Evolutionary conservation across 2,329 filamentous ascomycete species (phyloP).

Genomic region (Fusarium luffae): DNA sequence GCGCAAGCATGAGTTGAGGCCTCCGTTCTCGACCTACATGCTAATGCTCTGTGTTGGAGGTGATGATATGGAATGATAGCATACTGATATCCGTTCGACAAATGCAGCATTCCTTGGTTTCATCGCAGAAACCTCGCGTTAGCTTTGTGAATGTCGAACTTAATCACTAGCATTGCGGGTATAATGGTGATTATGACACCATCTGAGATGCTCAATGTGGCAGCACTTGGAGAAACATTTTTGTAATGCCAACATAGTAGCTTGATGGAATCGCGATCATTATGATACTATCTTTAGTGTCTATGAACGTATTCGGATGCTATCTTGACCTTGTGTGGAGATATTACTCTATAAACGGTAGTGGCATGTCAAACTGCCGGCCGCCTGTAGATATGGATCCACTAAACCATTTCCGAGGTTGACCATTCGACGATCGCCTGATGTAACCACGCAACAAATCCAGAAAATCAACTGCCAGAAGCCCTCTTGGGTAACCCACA

Average conservation of each 20-base stretch:
- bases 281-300: neutral
- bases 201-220: neutral
- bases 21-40: neutral
- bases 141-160: neutral
- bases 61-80: neutral
- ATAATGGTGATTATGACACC: neutral
- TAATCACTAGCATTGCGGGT: neutral
- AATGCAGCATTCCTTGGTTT: neutral
- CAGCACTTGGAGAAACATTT: neutral
- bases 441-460: constrained; percentile 34
- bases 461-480: constrained; percentile 25
- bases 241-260: neutral
- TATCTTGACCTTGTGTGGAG: constrained; percentile 17
- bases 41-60: neutral
- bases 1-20: neutral
- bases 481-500: constrained; percentile 27
- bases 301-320: constrained; percentile 14
- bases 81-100: neutral
- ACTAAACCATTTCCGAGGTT: constrained; percentile 30
- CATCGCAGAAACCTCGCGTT: neutral
- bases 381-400: constrained; percentile 17
- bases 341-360: constrained; percentile 1
- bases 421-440: constrained; percentile 34
- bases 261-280: neutral
- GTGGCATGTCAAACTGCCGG: constrained; percentile 39